These are phyloP conservation scores for Jatropha curcas DNA, from an alignment of 345 rosid genomes.

Conservation along the genomic window DNA sequence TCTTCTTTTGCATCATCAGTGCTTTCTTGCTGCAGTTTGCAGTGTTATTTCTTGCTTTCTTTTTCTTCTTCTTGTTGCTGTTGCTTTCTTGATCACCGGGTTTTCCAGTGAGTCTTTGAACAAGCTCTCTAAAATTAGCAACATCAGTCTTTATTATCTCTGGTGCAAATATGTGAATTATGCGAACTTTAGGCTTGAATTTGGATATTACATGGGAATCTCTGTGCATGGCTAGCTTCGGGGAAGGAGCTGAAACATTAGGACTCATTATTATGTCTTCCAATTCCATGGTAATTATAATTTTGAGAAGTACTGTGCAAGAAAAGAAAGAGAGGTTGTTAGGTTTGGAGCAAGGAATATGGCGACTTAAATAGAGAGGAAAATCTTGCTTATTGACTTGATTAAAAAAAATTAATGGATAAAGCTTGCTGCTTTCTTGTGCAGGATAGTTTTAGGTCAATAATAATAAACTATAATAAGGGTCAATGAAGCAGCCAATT, in stretches of 20 bases:
- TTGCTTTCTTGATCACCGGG: conserved; percentile 13
- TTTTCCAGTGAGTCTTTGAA: conserved; percentile 49
- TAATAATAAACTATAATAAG: background rate
- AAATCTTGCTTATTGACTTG: background rate
- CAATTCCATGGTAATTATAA: conserved; percentile 6
- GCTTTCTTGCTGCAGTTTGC: no score
- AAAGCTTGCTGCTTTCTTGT: background rate
- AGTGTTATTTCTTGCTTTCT: background rate
- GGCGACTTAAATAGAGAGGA: conserved; percentile 3
- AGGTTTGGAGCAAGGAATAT: background rate
- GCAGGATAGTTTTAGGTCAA: background rate
- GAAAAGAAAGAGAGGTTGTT: background rate
- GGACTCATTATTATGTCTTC: background rate
- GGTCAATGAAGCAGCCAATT: conserved; percentile 6
- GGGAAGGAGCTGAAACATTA: conserved; percentile 16
- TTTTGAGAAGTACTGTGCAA: background rate
- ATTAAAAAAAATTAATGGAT: background rate
- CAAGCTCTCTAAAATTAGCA: conserved; percentile 44
- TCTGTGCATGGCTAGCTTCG: conserved; percentile 25
- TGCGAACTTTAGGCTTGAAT: conserved; percentile 41
- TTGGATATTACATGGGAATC: conserved; percentile 31
- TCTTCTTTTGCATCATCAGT: no score
- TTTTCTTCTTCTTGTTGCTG: conserved; percentile 4
- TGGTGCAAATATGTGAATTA: conserved; percentile 50
- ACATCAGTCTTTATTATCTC: conserved; percentile 52